These are phyloP conservation scores for Scheffersomyces segobiensis DNA, from an alignment of 1,139 yeast genomes.

Conservation along the genomic window DNA sequence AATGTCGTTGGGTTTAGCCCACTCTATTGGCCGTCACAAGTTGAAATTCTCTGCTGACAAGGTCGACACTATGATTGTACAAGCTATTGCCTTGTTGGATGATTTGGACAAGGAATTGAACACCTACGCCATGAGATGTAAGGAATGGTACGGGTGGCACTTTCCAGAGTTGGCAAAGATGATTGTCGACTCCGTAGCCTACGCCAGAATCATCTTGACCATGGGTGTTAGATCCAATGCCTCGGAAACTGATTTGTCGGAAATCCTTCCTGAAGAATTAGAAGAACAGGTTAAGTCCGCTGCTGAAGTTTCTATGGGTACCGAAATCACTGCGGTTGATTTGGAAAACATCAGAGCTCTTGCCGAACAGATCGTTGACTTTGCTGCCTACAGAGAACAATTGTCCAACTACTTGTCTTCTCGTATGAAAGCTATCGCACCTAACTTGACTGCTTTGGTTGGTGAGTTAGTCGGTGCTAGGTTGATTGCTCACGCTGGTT, in stretches of 20 bases:
- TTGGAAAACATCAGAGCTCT: slow-evolving; percentile 81
- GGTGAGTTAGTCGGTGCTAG: slow-evolving; percentile 99
- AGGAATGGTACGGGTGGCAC: slow-evolving; percentile 99
- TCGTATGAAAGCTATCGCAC: slow-evolving; percentile 98
- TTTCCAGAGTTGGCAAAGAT: slow-evolving; percentile 99
- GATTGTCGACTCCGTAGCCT: slow-evolving; percentile 92
- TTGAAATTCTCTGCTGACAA: slow-evolving; percentile 96
- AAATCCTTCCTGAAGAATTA: slow-evolving; percentile 87
- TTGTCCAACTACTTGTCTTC: slow-evolving; percentile 84
- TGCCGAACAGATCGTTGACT: slow-evolving; percentile 93
- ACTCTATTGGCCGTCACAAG: slow-evolving; percentile 96
- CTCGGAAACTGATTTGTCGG: slow-evolving; percentile 84
- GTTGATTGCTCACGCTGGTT: slow-evolving; percentile 96
- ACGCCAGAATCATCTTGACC: slow-evolving; percentile 84
- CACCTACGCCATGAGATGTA: slow-evolving; percentile 97
- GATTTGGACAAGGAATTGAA: slow-evolving; percentile 96
- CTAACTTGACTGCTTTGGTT: slow-evolving; percentile 90
- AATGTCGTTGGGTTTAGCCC: slow-evolving; percentile 96
- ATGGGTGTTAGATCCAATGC: slow-evolving; percentile 97
- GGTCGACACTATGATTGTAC: slow-evolving; percentile 98
- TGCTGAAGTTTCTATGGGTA: slow-evolving; percentile 98
- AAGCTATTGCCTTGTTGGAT: slow-evolving; percentile 95
- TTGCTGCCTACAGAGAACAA: slow-evolving; percentile 93
- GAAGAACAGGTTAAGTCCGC: slow-evolving; percentile 86
- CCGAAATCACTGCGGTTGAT: slow-evolving; percentile 89